Conservation (phyloP, 1,284 basidiomycete species). For the Phellopilus nigrolimitatus region DNA sequence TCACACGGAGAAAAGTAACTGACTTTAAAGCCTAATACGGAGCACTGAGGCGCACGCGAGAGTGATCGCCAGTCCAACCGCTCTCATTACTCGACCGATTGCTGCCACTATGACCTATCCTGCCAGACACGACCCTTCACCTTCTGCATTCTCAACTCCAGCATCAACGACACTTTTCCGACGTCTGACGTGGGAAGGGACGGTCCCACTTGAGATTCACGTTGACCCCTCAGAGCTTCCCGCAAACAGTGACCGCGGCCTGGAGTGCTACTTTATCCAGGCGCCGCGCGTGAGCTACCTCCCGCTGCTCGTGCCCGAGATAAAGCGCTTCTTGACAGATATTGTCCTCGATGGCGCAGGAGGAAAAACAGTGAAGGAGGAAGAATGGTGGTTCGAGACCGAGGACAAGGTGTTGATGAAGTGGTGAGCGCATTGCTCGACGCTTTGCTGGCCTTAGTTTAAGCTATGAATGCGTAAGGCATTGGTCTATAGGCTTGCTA, state of each 20-base stretch:
- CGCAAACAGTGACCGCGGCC: slow-evolving; percentile 78
- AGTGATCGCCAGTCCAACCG: too few species aligned
- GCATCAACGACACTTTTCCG: slow-evolving; percentile 71
- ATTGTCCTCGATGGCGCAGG: slow-evolving; percentile 84
- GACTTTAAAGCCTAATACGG: too few species aligned
- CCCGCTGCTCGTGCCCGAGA: slow-evolving; percentile 82
- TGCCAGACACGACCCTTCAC: slow-evolving; percentile 41
- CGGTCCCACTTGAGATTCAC: slow-evolving; percentile 78
- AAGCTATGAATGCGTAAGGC: slow-evolving; percentile 48
- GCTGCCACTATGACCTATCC: slow-evolving; percentile 31
- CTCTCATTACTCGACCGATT: too few species aligned
- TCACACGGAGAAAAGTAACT: too few species aligned
- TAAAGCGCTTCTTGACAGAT: slow-evolving; percentile 81
- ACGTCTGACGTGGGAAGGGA: slow-evolving; percentile 79
- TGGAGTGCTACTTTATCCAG: slow-evolving; percentile 83
- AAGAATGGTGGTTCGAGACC: slow-evolving; percentile 94
- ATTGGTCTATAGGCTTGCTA: slow-evolving; percentile 92
- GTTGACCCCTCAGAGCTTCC: slow-evolving; percentile 83
- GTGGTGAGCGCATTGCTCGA: slow-evolving; percentile 52
- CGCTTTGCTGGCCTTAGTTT: slow-evolving; percentile 1
- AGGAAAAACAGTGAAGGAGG: slow-evolving; percentile 67
- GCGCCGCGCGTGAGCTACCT: slow-evolving; percentile 89
- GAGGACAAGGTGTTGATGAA: slow-evolving; percentile 70
- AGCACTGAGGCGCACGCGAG: too few species aligned
- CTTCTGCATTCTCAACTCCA: slow-evolving; percentile 46